A percentile compares a stretch with the other conserved stretches of the same genome.
phyloP scores from a whole-genome alignment of 768 basidiomycete genomes.

The Collybia mongolica region DNA sequence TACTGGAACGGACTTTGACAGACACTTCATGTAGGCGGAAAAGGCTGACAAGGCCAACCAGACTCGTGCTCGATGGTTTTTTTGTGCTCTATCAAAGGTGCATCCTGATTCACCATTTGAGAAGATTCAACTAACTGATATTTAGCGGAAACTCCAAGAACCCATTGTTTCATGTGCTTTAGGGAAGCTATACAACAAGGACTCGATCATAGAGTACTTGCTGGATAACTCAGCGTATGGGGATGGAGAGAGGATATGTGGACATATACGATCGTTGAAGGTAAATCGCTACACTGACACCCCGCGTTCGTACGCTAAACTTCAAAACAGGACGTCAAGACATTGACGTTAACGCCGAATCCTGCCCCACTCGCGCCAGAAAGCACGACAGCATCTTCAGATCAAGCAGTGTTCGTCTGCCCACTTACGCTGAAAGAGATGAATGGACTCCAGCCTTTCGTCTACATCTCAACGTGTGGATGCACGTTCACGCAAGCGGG shows the following conservation, averaged over 20 bases:
- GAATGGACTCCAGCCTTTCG: constrained; percentile 88
- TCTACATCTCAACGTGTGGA: constrained; percentile 83
- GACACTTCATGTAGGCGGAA: constrained; percentile 50
- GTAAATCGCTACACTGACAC: constrained; percentile 39
- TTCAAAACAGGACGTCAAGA: constrained; percentile 73
- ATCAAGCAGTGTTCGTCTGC: constrained; percentile 77
- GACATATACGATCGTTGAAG: constrained; percentile 85
- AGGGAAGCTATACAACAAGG: constrained; percentile 96
- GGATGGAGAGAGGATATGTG: constrained; percentile 90
- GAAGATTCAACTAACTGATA: not conserved
- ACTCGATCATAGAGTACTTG: constrained; percentile 87
- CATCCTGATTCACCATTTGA: constrained; percentile 9
- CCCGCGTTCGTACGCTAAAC: not conserved
- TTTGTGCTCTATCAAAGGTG: constrained; percentile 95
- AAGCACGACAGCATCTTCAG: constrained; percentile 33
- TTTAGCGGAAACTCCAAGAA: constrained; percentile 76
- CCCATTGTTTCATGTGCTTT: constrained; percentile 91
- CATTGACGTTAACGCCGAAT: constrained; percentile 78
- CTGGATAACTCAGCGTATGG: constrained; percentile 82
- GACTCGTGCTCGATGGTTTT: constrained; percentile 84
- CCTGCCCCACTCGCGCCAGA: constrained; percentile 45
- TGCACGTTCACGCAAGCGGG: constrained; percentile 90
- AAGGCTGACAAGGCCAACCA: constrained; percentile 92
- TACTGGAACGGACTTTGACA: not conserved
- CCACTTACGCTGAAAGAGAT: constrained; percentile 93